phyloP scores from a whole-genome alignment of 352 stramenopile genomes.

The Pilasporangium apinafurcum region DNA sequence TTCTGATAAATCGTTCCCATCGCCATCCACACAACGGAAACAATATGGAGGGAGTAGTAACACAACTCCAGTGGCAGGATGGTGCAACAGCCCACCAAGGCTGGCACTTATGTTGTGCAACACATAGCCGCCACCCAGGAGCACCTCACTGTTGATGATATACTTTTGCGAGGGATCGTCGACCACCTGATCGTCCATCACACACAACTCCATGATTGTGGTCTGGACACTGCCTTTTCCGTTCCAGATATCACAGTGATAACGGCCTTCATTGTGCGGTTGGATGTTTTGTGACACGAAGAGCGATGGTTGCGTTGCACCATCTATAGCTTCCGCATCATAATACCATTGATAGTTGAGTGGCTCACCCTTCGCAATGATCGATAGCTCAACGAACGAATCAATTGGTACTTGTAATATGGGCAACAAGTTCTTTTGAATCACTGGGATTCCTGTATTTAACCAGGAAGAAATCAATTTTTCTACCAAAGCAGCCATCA shows the following conservation, averaged over 20 bases:
- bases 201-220: constrained; percentile 22
- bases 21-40: constrained; percentile 34
- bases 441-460: constrained; percentile 21
- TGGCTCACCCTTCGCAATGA: constrained; percentile 60
- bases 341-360: constrained; percentile 63
- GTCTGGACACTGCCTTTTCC: constrained; percentile 29
- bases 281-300: constrained; percentile 49
- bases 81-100: constrained; percentile 24
- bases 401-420: constrained; percentile 29
- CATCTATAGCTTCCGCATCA: constrained; percentile 18
- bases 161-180: constrained; percentile 35
- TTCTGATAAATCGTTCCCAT: constrained; percentile 39
- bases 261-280: constrained; percentile 45
- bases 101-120: constrained; percentile 28
- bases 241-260: constrained; percentile 57
- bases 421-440: constrained; percentile 36
- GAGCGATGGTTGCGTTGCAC: constrained; percentile 35
- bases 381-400: constrained; percentile 35
- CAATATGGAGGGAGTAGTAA: constrained; percentile 44
- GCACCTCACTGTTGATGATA: constrained; percentile 15
- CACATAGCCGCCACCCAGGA: constrained; percentile 5
- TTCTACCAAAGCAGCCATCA: background rate
- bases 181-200: constrained; percentile 37
- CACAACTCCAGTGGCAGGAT: constrained; percentile 13
- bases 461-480: background rate